These are phyloP conservation scores for Paracorniculantispora psalliotae DNA, from an alignment of 2,329 filamentous ascomycete species.

Conservation along the genomic window DNA sequence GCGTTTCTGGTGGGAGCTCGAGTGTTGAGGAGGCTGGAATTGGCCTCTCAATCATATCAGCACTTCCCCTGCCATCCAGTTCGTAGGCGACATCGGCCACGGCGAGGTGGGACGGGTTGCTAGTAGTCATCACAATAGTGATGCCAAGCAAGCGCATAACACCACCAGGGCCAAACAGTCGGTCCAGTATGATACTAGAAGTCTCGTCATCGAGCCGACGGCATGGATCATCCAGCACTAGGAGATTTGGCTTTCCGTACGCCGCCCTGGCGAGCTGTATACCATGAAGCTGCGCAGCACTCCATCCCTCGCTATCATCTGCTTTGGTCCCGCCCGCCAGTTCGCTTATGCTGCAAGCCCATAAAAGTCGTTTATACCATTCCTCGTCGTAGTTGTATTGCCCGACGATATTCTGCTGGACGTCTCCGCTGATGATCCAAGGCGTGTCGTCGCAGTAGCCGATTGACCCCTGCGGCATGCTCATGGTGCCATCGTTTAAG, in stretches of 20 bases:
- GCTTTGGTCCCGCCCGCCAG: neutral
- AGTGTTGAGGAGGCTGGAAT: neutral
- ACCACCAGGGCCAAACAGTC: neutral
- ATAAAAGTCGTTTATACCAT: neutral
- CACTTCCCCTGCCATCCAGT: neutral
- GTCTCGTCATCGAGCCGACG: neutral
- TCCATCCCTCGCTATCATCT: neutral
- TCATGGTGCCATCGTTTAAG: neutral
- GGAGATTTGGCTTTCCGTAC: neutral
- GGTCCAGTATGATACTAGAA: neutral
- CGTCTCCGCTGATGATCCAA: slow-evolving; percentile 37
- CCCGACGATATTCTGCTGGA: slow-evolving; percentile 35
- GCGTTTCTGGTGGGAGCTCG: no score
- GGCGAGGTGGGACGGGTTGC: neutral
- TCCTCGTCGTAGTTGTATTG: neutral
- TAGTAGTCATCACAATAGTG: neutral
- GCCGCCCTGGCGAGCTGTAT: neutral
- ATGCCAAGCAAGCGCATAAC: neutral
- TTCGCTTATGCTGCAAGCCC: neutral
- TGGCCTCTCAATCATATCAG: neutral
- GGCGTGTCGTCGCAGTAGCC: slow-evolving; percentile 25
- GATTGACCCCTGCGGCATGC: slow-evolving; percentile 1
- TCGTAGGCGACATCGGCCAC: neutral
- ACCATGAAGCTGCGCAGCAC: neutral
- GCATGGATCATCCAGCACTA: slow-evolving; percentile 1